A percentile compares a stretch with the other conserved stretches of the same genome.
phyloP scores from a whole-genome alignment of 164 flowering plant genomes.

The Cinnamomum chago region DNA sequence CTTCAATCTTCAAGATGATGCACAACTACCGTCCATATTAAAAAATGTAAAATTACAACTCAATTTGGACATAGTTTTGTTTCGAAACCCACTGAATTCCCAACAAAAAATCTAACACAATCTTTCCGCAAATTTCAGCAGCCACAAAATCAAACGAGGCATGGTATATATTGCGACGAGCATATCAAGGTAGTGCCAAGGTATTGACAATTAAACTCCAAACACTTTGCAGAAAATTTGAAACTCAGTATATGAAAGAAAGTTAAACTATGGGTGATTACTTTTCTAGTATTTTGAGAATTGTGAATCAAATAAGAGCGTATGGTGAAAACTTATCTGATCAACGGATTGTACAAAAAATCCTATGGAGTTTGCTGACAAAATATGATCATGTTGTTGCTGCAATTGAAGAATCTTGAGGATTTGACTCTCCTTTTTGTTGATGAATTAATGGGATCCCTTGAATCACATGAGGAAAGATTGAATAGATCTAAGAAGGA shows the following conservation, averaged over 20 bases:
- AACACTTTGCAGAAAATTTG: not conserved
- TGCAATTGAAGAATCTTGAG: not conserved
- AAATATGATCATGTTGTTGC: not conserved
- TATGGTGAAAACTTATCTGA: not conserved
- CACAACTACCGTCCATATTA: too few relatives aligned
- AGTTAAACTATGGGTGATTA: not conserved
- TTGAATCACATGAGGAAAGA: too few relatives aligned
- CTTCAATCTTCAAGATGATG: too few relatives aligned
- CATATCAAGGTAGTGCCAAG: not conserved
- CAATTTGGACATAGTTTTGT: too few relatives aligned
- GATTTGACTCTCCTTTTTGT: not conserved
- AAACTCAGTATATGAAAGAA: not conserved
- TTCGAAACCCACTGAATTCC: too few relatives aligned
- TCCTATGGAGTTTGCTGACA: not conserved
- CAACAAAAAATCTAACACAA: too few relatives aligned
- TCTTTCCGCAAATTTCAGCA: not conserved
- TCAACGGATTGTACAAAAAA: not conserved
- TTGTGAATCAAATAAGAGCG: not conserved
- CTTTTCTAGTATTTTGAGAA: not conserved
- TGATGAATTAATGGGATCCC: too few relatives aligned
- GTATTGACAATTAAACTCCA: not conserved
- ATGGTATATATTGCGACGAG: not conserved
- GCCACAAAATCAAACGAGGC: not conserved
- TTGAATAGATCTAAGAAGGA: too few relatives aligned
- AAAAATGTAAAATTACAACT: too few relatives aligned